phyloP scores from a whole-genome alignment of 106 monocot species.

The Gastrodia elata region DNA sequence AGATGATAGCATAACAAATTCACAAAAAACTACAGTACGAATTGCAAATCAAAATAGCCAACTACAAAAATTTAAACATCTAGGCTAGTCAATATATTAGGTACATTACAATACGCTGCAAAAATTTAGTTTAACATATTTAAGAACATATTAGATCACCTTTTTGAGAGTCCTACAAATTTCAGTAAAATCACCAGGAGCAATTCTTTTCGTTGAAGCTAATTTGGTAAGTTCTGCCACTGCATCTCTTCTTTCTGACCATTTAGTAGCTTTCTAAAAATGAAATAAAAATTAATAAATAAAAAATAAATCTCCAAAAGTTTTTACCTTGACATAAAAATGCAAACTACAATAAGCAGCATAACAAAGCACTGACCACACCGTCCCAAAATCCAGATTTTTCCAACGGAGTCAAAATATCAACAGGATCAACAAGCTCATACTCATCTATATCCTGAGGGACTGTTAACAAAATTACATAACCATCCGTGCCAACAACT shows the following conservation, averaged over 20 bases:
- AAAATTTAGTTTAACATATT: too few relatives aligned
- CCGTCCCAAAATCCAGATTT: conserved; percentile 99
- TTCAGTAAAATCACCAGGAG: conserved; percentile 93
- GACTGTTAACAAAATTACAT: conserved; percentile 25
- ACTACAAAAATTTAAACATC: background rate
- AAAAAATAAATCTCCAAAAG: background rate
- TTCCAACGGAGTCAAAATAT: conserved; percentile 83
- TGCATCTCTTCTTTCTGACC: conserved; percentile 99
- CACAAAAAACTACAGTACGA: background rate
- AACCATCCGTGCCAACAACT: background rate
- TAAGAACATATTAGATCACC: conserved; percentile 53
- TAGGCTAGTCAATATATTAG: background rate
- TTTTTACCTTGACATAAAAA: background rate
- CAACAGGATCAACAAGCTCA: conserved; percentile 97
- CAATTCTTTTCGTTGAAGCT: conserved; percentile 85
- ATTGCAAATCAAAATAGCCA: background rate
- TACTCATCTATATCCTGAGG: conserved; percentile 92
- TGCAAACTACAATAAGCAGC: background rate
- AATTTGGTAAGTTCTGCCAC: conserved; percentile 90
- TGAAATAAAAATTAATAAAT: background rate
- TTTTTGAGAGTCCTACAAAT: conserved; percentile 83
- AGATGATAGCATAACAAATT: background rate
- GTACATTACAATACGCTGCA: too few relatives aligned
- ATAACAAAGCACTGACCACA: conserved; percentile 59
- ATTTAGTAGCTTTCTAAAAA: conserved; percentile 92